Conservation (phyloP, 78 protist genomes). For the Dictyostelium citrinum region DNA sequence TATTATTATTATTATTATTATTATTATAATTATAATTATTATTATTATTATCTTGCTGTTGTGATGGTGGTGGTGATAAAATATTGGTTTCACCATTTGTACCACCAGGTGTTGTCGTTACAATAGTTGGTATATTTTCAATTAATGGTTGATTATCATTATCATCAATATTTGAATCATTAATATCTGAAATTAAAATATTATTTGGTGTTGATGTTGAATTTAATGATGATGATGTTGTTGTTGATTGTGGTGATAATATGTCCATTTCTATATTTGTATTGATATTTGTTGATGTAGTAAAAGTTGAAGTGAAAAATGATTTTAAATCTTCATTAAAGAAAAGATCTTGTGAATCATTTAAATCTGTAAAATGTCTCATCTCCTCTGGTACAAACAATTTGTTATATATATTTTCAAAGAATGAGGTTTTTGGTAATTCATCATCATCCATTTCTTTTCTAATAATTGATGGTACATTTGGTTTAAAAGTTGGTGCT, state of each 20-base stretch:
- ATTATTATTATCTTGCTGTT: not conserved
- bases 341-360: conserved; percentile 20
- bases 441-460: conserved; percentile 16
- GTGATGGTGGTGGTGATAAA: not conserved
- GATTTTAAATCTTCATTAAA: conserved; percentile 28
- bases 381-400: conserved; percentile 67
- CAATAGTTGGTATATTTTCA: not conserved
- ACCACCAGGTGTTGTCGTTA: not conserved
- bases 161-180: not conserved
- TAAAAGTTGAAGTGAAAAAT: conserved; percentile 58
- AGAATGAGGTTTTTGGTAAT: not conserved
- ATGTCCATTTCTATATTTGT: conserved; percentile 45
- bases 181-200: not conserved
- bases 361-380: not conserved
- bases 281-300: not conserved
- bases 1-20: not conserved
- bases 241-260: not conserved
- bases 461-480: conserved; percentile 71
- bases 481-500: conserved; percentile 72
- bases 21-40: not conserved
- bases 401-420: conserved; percentile 18
- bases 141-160: not conserved
- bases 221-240: not conserved
- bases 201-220: not conserved
- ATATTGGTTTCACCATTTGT: not conserved